A percentile compares a stretch with the other conserved stretches of the same genome.
phyloP scores from a whole-genome alignment of 1,284 basidiomycete genomes.

The Athelia psychrophila region DNA sequence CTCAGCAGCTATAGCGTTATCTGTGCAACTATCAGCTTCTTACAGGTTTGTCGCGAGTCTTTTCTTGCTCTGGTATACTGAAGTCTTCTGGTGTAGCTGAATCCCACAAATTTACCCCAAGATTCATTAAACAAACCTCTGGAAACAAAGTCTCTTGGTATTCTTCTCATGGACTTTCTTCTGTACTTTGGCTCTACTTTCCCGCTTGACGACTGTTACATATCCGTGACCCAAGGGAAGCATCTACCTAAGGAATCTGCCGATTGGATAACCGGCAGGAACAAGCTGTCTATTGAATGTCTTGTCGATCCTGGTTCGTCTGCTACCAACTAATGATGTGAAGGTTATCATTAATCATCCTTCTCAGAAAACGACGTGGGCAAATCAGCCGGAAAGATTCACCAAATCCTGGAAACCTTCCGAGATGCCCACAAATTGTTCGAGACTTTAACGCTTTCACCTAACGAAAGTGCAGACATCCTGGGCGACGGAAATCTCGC shows the following conservation, averaged over 20 bases:
- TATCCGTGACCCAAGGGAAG: constrained; percentile 33
- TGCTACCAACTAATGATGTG: no score
- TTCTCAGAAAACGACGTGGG: constrained; percentile 36
- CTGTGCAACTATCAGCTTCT: constrained; percentile 70
- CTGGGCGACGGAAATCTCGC: not conserved
- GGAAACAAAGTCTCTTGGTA: constrained; percentile 38
- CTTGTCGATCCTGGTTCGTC: constrained; percentile 28
- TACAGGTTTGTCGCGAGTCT: constrained; percentile 48
- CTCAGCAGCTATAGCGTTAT: constrained; percentile 76
- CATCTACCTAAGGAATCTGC: constrained; percentile 34
- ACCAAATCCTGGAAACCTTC: constrained; percentile 32
- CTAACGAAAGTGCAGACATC: not conserved
- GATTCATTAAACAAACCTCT: constrained; percentile 35
- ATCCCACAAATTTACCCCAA: constrained; percentile 33
- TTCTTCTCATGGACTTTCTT: constrained; percentile 43
- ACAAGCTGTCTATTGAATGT: constrained; percentile 39
- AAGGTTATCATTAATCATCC: not conserved
- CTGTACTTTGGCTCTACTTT: constrained; percentile 43
- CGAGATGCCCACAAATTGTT: constrained; percentile 21
- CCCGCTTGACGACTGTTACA: constrained; percentile 38
- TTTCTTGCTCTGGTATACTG: no score
- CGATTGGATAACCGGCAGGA: constrained; percentile 26
- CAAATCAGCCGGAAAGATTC: constrained; percentile 30
- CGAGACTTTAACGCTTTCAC: not conserved
- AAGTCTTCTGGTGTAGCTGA: constrained; percentile 24